Percentiles rank a stretch among this genome's conserved stretches.
Conservation (phyloP, 352 stramenopile genomes). For the Thalassiosira hispida region DNA sequence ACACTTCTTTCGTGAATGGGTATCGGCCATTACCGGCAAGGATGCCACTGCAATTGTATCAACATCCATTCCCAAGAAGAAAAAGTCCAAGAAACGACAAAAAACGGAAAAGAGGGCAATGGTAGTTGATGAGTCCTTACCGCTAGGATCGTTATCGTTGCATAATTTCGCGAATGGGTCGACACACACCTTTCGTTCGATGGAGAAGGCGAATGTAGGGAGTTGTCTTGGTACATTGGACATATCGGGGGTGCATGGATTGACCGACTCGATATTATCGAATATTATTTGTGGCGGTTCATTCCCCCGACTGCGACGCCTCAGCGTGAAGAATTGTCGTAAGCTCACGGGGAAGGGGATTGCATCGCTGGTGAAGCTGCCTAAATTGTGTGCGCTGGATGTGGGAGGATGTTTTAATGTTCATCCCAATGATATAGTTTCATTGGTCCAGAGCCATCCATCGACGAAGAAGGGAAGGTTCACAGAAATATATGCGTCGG, state of each 20-base stretch:
- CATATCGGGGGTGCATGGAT: conserved; percentile 62
- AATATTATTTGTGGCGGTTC: conserved; percentile 43
- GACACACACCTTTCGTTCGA: conserved; percentile 62
- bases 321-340: conserved; percentile 79
- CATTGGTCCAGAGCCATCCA: conserved; percentile 36
- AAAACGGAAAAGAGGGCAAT: background rate
- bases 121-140: background rate
- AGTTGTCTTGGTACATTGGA: conserved; percentile 69
- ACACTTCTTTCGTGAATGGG: conserved; percentile 74
- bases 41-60: background rate
- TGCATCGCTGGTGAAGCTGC: conserved; percentile 38
- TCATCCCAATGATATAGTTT: conserved; percentile 38
- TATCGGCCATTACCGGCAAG: conserved; percentile 34
- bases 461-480: conserved; percentile 42
- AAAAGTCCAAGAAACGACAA: conserved; percentile 14
- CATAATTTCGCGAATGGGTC: conserved; percentile 66
- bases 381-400: conserved; percentile 63
- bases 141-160: conserved; percentile 61
- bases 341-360: conserved; percentile 60
- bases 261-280: conserved; percentile 63
- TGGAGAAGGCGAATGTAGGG: conserved; percentile 61
- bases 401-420: conserved; percentile 76
- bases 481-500: conserved; percentile 69
- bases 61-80: conserved; percentile 7
- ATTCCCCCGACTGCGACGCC: conserved; percentile 51